Evolutionary conservation across 345 rosid species (phyloP).

Genomic region (Excoecaria cochinchinensis): DNA sequence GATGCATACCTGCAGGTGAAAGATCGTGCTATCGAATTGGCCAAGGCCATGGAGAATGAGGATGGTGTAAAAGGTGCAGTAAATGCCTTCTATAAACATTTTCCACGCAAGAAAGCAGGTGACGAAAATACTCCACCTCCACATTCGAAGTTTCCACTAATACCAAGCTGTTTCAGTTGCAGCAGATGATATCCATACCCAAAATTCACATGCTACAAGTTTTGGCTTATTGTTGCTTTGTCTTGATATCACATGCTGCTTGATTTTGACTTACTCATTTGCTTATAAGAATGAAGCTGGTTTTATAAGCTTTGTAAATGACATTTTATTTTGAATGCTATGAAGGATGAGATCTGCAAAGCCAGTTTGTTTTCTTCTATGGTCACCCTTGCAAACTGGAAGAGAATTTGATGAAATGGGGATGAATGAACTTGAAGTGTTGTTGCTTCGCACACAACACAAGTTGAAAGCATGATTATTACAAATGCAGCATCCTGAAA

Average conservation of each 20-base stretch:
- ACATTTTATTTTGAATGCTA: too few relatives aligned
- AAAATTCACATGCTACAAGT: background rate
- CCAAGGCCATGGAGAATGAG: slow-evolving; percentile 47
- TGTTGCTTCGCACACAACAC: too few relatives aligned
- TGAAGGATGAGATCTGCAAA: too few relatives aligned
- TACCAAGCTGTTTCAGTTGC: slow-evolving; percentile 39
- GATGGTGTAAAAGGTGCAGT: slow-evolving; percentile 62
- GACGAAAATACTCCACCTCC: slow-evolving; percentile 12
- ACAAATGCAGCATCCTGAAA: too few relatives aligned
- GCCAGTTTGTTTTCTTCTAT: background rate
- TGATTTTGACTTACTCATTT: background rate
- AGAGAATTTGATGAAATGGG: background rate
- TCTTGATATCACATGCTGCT: background rate
- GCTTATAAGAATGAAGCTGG: background rate
- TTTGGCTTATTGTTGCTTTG: background rate
- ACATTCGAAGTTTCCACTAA: slow-evolving; percentile 18
- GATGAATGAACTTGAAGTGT: background rate
- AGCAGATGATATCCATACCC: background rate
- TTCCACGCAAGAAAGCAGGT: slow-evolving; percentile 8
- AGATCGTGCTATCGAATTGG: slow-evolving; percentile 37
- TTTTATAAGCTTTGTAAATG: background rate
- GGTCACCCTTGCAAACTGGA: background rate
- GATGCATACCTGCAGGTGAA: slow-evolving; percentile 42
- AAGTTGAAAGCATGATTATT: too few relatives aligned
- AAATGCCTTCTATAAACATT: slow-evolving; percentile 53